phyloP scores from a whole-genome alignment of 192 early-diverging fungal species.

The Backusella sp. region DNA sequence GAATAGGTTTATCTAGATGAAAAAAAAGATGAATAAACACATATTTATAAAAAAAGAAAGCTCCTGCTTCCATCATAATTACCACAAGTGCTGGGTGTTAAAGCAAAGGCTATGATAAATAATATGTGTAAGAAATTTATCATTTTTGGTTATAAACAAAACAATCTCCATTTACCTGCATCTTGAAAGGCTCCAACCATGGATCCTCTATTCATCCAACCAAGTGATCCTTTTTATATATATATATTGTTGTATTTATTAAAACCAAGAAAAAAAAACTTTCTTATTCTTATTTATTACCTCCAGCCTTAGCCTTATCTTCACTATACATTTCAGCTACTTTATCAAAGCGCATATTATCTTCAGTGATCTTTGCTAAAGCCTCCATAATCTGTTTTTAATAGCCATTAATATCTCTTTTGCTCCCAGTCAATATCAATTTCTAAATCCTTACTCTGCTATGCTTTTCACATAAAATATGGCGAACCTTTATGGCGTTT shows the following conservation, averaged over 20 bases:
- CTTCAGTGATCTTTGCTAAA: slow-evolving; percentile 57
- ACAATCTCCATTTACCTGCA: slow-evolving; percentile 36
- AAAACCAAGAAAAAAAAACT: background rate
- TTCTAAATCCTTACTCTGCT: slow-evolving; percentile 44
- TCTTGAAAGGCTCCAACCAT: slow-evolving; percentile 80
- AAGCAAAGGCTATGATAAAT: slow-evolving; percentile 56
- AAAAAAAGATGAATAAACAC: background rate
- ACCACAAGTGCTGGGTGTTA: slow-evolving; percentile 64
- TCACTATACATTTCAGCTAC: slow-evolving; percentile 77
- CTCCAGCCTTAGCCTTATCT: slow-evolving; percentile 81
- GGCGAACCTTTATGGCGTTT: slow-evolving; percentile 49
- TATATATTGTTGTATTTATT: background rate
- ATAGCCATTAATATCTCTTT: background rate
- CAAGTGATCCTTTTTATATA: slow-evolving; percentile 50
- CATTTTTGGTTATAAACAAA: background rate
- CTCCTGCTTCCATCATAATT: slow-evolving; percentile 3
- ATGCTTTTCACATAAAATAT: slow-evolving; percentile 87
- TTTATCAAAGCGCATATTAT: slow-evolving; percentile 57
- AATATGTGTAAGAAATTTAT: background rate
- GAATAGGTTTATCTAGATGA: slow-evolving; percentile 52
- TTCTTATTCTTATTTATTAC: slow-evolving; percentile 33
- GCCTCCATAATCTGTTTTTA: slow-evolving; percentile 52
- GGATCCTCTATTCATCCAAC: slow-evolving; percentile 72
- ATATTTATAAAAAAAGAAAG: background rate
- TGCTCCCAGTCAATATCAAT: background rate